Percentiles rank a stretch among this genome's conserved stretches.
Evolutionary conservation across 331 rosid genomes (phyloP).

Genomic region (Rhamnella rubrinervis): DNA sequence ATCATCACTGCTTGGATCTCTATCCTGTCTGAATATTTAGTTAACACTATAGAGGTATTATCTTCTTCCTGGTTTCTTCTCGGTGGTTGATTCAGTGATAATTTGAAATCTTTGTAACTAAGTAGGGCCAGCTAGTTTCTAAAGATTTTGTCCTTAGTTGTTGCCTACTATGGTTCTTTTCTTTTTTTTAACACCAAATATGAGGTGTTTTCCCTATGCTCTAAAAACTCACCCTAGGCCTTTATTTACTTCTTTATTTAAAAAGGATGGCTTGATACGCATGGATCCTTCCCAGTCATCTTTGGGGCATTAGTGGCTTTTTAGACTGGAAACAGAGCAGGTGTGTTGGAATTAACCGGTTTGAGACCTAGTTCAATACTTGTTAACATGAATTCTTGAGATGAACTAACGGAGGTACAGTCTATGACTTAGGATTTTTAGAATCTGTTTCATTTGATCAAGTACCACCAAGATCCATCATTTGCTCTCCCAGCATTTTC

Average conservation of each 20-base stretch:
- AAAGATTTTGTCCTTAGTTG: not conserved
- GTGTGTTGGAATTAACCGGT: no score
- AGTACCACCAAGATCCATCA: no score
- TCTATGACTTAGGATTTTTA: no score
- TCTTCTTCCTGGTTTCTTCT: conserved; percentile 1
- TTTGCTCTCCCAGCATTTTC: no score
- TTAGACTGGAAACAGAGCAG: no score
- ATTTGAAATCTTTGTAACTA: not conserved
- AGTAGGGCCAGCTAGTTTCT: conserved; percentile 8
- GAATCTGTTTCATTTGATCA: no score
- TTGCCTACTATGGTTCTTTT: not conserved
- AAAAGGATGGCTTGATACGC: no score
- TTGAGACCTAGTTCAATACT: no score
- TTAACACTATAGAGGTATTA: conserved; percentile 69
- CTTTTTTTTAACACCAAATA: not conserved
- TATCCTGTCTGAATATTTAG: conserved; percentile 66
- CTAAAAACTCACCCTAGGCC: no score
- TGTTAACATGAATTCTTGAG: no score
- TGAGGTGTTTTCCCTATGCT: not conserved
- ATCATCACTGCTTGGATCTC: conserved; percentile 75
- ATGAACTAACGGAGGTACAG: no score
- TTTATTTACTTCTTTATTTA: no score
- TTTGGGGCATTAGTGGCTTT: not conserved
- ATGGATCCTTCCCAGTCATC: not conserved
- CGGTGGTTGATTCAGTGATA: not conserved